Evolutionary conservation across 352 stramenopile genomes (phyloP), one percentile per base, ranked within the genome.

Genomic region (Globisporangium cystogenes): DNA sequence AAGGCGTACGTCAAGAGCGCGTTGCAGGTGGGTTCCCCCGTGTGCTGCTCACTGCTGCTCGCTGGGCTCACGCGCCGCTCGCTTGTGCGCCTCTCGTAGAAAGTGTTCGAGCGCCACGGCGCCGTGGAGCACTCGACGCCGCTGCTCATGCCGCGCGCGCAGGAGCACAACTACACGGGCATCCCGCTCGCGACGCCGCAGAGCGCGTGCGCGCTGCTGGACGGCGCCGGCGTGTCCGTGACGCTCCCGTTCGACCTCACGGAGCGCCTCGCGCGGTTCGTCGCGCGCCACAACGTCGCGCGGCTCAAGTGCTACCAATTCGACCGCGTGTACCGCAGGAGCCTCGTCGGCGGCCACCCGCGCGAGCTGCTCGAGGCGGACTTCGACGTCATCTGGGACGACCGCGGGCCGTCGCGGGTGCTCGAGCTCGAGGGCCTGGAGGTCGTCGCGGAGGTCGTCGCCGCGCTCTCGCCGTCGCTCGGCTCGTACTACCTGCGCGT

Each of bases 281-380:
- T 95, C 0, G 84, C 80, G 12, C 73, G 84, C 11, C 82, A 92
- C 61, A 91, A 90, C 54, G 74, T 95, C 16, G 76, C 74, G 8
- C 71, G 84, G 2, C 60, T 93, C 44, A 95, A 95, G 53, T 87
- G 82, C 53, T 93, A 82, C 52, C 82, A 95, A 53, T 95, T 93
- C 27, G 82, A 88, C 21, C 80, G 84, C 29, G 81, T 95, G 7
- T 95, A 90, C 57, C 78, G 84, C 5, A 88, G 78, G 55, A 90
- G 72, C 42, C 54, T 88, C 12, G 79, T 70, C 21, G 76, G 77
- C 16, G 74, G 81, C n/a, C 84, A 95, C 53, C 84, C 84, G 20
- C 78, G 81, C 18, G 84, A 93, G 52, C 81, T 92, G 21, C 72
- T 86, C 39, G 82, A 93, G 48, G 80, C 78, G 2, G 82, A 93